phyloP scores from a whole-genome alignment of 257 asterid species.

The Rhazya stricta region DNA sequence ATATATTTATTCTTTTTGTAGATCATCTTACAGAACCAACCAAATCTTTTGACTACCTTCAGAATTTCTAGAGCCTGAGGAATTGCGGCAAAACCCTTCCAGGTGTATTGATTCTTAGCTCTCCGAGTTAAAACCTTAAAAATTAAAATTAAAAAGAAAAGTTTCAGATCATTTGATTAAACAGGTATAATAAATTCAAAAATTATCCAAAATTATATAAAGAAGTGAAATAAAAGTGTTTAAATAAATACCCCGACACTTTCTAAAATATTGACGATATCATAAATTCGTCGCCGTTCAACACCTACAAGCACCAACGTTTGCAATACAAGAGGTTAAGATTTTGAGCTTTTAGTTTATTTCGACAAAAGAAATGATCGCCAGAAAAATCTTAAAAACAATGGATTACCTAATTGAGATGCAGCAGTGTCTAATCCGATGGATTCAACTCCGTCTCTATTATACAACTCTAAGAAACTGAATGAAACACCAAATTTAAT shows the following conservation, averaged over 20 bases:
- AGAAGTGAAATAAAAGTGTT: not conserved
- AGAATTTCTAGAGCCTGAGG: slow-evolving; percentile 14
- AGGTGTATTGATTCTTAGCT: slow-evolving; percentile 17
- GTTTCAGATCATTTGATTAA: not conserved
- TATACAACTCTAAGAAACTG: slow-evolving; percentile 59
- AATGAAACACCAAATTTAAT: slow-evolving; percentile 10
- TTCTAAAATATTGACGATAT: slow-evolving; percentile 58
- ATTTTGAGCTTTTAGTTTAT: not conserved
- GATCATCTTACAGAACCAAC: not conserved
- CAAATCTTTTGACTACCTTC: slow-evolving; percentile 11
- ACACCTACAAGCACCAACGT: slow-evolving; percentile 40
- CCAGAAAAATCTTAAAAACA: slow-evolving; percentile 1
- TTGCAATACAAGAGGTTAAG: not conserved
- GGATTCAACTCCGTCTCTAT: slow-evolving; percentile 48
- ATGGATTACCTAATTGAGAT: slow-evolving; percentile 41
- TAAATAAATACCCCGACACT: slow-evolving; percentile 46
- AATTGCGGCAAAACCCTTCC: slow-evolving; percentile 18
- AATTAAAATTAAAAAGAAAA: not conserved
- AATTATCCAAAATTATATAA: not conserved
- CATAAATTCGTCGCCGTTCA: slow-evolving; percentile 60
- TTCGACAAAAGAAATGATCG: not conserved
- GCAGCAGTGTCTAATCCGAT: slow-evolving; percentile 58
- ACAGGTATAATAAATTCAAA: not conserved
- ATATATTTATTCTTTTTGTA: not conserved
- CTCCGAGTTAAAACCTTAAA: slow-evolving; percentile 12